Conservation (phyloP, 139 green algal genomes). For the Coccomyxa sp. region DNA sequence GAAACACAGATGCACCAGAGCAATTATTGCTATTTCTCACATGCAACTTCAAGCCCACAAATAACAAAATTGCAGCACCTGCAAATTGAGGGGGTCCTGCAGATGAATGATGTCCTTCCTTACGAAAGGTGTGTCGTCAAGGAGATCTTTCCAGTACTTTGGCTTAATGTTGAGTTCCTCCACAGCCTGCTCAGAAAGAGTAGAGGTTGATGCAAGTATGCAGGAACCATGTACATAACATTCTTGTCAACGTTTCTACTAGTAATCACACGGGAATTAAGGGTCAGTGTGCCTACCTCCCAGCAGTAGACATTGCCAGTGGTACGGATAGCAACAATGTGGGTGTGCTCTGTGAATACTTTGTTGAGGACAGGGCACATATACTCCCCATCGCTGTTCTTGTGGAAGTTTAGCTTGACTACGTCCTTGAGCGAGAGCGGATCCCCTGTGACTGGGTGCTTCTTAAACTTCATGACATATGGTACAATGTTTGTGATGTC, state of each 20-base stretch:
- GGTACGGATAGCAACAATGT: conserved; percentile 89
- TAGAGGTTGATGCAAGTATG: neutral
- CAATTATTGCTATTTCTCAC: neutral
- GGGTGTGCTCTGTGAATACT: conserved; percentile 91
- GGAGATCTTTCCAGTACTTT: conserved; percentile 80
- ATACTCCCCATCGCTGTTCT: conserved; percentile 84
- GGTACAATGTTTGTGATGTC: conserved; percentile 81
- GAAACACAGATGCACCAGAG: neutral
- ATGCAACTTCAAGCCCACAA: neutral
- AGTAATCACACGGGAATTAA: neutral
- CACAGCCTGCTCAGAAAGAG: conserved; percentile 51
- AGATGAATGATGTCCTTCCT: conserved; percentile 86
- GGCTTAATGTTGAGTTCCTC: conserved; percentile 93
- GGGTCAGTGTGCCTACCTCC: conserved; percentile 23
- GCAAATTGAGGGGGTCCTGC: conserved; percentile 77
- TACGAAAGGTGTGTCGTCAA: conserved; percentile 85
- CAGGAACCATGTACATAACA: neutral
- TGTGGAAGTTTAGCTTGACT: conserved; percentile 86
- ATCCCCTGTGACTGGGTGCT: conserved; percentile 80
- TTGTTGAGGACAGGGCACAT: conserved; percentile 90
- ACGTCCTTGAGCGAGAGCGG: conserved; percentile 84
- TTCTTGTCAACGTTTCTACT: neutral
- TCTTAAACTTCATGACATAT: conserved; percentile 80
- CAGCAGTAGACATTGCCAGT: conserved; percentile 73
- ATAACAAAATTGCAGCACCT: conserved; percentile 10